Evolutionary conservation across 169 alveolate genomes (phyloP).

Genomic region (Amoebophrya sp.): DNA sequence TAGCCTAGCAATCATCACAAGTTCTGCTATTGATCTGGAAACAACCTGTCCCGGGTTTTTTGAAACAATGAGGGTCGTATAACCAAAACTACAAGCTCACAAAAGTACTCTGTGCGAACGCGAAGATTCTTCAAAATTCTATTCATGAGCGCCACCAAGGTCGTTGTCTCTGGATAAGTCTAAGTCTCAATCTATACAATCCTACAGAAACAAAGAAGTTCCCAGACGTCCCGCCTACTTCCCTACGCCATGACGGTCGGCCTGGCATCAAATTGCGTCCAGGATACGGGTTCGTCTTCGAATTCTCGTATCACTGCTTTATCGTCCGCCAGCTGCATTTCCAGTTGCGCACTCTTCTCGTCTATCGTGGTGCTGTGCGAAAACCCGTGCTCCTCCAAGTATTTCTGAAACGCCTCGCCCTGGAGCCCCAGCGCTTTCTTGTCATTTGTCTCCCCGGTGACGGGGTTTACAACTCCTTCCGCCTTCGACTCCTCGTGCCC

Average conservation of each 20-base stretch:
- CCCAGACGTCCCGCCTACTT: no score
- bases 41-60: no score
- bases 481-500: neutral
- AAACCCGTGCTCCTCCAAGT: neutral
- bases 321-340: neutral
- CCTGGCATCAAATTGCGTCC: neutral
- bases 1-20: no score
- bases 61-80: no score
- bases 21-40: no score
- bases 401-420: neutral
- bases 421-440: neutral
- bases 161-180: no score
- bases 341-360: neutral
- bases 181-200: no score
- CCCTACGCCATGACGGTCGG: neutral
- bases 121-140: no score
- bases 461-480: neutral
- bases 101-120: no score
- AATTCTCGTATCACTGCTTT: neutral
- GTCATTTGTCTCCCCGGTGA: neutral
- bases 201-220: no score
- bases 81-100: no score
- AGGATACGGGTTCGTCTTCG: neutral
- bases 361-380: neutral
- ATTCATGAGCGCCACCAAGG: no score